Conservation (phyloP, 2,329 filamentous ascomycete species). For the Aspergillus fischeri region DNA sequence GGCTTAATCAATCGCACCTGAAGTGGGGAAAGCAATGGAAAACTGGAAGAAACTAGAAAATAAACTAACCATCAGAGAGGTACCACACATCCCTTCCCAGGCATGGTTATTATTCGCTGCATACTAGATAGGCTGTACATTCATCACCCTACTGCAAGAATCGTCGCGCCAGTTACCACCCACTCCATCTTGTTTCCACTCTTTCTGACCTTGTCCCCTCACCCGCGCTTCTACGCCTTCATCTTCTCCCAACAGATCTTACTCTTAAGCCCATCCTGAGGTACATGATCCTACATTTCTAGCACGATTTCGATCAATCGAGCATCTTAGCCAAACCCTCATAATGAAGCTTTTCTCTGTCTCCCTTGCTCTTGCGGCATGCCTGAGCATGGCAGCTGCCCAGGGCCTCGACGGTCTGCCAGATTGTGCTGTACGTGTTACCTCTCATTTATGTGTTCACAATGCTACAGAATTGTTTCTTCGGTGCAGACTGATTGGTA, state of each 20-base stretch:
- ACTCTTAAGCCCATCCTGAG: not conserved
- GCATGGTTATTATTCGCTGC: no score
- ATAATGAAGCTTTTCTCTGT: conserved; percentile 50
- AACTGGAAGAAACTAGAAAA: no score
- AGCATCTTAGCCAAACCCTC: conserved; percentile 5
- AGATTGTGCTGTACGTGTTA: conserved; percentile 51
- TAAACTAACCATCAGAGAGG: no score
- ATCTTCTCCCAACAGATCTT: not conserved
- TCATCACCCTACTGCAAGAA: not conserved
- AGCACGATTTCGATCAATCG: conserved; percentile 3
- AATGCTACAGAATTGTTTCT: conserved; percentile 5
- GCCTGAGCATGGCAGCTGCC: conserved; percentile 46
- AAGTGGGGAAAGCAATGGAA: no score
- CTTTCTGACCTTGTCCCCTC: not conserved
- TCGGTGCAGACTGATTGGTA: not conserved
- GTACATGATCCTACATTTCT: not conserved
- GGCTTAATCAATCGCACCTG: not conserved
- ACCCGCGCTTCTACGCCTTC: not conserved
- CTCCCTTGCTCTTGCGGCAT: conserved; percentile 50
- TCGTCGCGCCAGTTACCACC: not conserved
- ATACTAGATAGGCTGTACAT: no score
- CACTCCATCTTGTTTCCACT: not conserved
- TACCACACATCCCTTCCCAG: no score
- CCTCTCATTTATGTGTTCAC: not conserved
- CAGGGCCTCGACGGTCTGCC: conserved; percentile 47